Conservation (phyloP, 495 filamentous ascomycete species). For the Parmelia sp. region DNA sequence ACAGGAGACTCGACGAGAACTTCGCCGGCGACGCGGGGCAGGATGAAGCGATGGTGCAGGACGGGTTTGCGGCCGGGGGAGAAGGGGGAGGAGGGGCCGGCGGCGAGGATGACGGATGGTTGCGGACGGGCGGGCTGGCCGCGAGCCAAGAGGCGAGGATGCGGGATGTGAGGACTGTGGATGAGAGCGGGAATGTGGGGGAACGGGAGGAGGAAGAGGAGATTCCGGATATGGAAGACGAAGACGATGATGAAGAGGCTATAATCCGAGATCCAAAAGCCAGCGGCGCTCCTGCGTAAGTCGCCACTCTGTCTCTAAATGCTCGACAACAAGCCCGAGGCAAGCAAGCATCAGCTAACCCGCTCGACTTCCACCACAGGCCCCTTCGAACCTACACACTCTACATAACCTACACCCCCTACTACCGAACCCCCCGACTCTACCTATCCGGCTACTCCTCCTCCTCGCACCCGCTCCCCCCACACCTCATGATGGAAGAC, state of each 20-base stretch:
- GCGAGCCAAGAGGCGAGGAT: constrained; percentile 65
- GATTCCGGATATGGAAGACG: constrained; percentile 97
- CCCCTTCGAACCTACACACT: constrained; percentile 87
- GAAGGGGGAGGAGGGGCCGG: constrained; percentile 43
- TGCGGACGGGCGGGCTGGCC: constrained; percentile 62
- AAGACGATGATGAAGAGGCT: constrained; percentile 93
- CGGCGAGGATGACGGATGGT: constrained; percentile 82
- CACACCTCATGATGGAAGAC: constrained; percentile 95
- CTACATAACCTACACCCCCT: constrained; percentile 95
- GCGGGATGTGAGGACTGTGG: constrained; percentile 76
- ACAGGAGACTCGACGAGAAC: constrained; percentile 83
- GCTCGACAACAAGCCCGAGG: neutral
- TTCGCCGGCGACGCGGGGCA: constrained; percentile 81
- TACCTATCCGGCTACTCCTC: constrained; percentile 87
- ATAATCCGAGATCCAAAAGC: constrained; percentile 76
- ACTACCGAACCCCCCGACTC: constrained; percentile 92
- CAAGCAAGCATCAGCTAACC: constrained; percentile 9
- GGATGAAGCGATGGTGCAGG: constrained; percentile 76
- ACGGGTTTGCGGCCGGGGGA: constrained; percentile 55
- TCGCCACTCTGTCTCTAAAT: constrained; percentile 19
- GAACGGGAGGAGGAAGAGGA: constrained; percentile 78
- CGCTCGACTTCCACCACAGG: constrained; percentile 38
- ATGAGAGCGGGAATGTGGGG: constrained; percentile 66
- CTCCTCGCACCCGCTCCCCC: constrained; percentile 76
- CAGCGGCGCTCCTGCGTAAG: constrained; percentile 62